Base-by-base conservation (phyloP, 805 yeast species). In the Cyberlindnera meyerae region DNA sequence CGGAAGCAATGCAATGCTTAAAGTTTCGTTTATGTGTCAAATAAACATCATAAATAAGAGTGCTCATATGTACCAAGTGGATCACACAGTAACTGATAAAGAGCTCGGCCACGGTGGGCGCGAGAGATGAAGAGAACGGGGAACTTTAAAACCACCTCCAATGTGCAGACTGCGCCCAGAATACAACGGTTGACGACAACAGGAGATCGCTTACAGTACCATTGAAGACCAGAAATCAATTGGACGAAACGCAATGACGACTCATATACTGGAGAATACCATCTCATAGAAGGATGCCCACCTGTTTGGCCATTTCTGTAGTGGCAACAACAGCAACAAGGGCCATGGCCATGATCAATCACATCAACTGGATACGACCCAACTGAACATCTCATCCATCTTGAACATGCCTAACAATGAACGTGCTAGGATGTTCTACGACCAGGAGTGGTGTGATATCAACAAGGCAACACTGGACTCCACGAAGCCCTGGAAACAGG, bases 401-500 rank as follows among this genome's bases (percentile, higher is more conserved):
- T 21, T 51, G 4, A 26, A 40, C 4, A 34, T 33, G 14, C 47
- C 54, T 1, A 30, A 41, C 4, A 33, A 34, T 20, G 44, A 42
- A 5, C 34, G 50, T 11, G 47, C 52, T 1, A 9, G 32, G 2
- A 12, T 13, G 4, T 45, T 53, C 22, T 53, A 50, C 27, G 40
- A 45, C 17, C 39, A 40, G 13, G 31, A 35, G 4, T 11, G 16
- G 4, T 31, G 31, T 8, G 43, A 40, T n/a, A 39, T 39, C 16
- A 34, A 43, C 0, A 34, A 42, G 15, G 49, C 51, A 0, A 18
- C 43, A 6, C 29, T 54, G 2, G 37, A 47, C 9, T 48, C 54
- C 2, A 39, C 51, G 1, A 63, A 70, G 36, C 82, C 83, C 5
- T 79, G 85, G 87, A 62, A 60, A 28, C 53, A 52, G 11, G 73